Base-by-base conservation (phyloP, 2,329 filamentous ascomycete genomes). In the Aspergillus pseudoviridinutans region DNA sequence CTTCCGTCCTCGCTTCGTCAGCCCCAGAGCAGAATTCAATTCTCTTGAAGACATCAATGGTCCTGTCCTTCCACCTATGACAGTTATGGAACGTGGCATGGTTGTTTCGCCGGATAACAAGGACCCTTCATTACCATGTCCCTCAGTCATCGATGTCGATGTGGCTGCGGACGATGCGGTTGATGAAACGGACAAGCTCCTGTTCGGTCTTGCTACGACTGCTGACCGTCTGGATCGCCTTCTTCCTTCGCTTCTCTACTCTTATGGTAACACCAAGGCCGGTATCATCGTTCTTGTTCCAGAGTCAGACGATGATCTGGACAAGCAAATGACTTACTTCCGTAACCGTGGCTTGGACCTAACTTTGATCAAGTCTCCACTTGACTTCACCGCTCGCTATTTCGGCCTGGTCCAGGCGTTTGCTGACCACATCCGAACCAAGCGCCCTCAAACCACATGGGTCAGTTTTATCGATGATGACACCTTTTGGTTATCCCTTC, bases 381-480 rank as follows among this genome's bases (percentile, higher is more conserved):
- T 77, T 29, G 71, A 74, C 28, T 76, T 76, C 60, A 77, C 74
- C 49, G 73, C 72, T 57, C 75, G 75, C 51, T 78, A 78, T 61
- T 78, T 78, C 51, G 72, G 74, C 53, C 68, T 77, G 51, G 73
- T 77, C 8, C 66, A 75, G 60, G 75, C 73, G 1, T 76, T 78
- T 59, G 66, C 66, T 6, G 66, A 75, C 27, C 66, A 70, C 58
- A 76, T 77, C 58, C 69, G 71, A 53, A 71, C 67, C 51, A 64
- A 72, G 58, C 73, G 73, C 46, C 74, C 74, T 28, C 66, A 76
- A 56, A 77, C 73, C 50, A 71, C 66, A 25, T 78, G 75, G 75
- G 69, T 77, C 51, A 68, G 73, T 61, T 77, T 74, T 60, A 75
- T 76, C 25, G 76, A 78, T 51, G 76, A 78, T 55, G 76, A 78